Evolutionary conservation across 2,329 filamentous ascomycete species (phyloP).

Genomic region (Exophiala aquamarina): DNA sequence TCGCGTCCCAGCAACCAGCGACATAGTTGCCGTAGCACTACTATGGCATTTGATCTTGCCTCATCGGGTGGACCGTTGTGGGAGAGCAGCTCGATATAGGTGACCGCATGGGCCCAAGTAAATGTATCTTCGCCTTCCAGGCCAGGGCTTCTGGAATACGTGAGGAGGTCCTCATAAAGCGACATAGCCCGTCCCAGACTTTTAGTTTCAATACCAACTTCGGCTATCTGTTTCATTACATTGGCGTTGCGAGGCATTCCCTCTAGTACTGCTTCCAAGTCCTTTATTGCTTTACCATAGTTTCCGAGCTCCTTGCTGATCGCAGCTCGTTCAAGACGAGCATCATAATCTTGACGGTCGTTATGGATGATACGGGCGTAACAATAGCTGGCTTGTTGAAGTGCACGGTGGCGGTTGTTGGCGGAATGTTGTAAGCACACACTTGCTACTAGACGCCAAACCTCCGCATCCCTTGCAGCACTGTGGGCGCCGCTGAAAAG

Average conservation of each 20-base stretch:
- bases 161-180: slow-evolving; percentile 54
- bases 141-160: slow-evolving; percentile 46
- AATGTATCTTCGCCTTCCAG: slow-evolving; percentile 45
- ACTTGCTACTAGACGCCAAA: slow-evolving; percentile 59
- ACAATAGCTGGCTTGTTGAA: slow-evolving; percentile 54
- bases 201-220: slow-evolving; percentile 54
- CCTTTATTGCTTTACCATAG: slow-evolving; percentile 46
- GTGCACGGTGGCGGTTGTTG: slow-evolving; percentile 40
- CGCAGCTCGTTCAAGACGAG: slow-evolving; percentile 56
- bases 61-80: slow-evolving; percentile 51
- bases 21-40: slow-evolving; percentile 68
- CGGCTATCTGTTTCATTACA: slow-evolving; percentile 57
- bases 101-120: slow-evolving; percentile 79
- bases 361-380: slow-evolving; percentile 55
- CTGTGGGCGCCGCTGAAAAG: slow-evolving; percentile 60
- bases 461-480: slow-evolving; percentile 52
- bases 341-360: slow-evolving; percentile 52
- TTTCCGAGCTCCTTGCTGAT: slow-evolving; percentile 53
- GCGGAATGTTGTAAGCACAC: slow-evolving; percentile 50
- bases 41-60: slow-evolving; percentile 56
- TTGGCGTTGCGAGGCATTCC: slow-evolving; percentile 54
- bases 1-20: slow-evolving; percentile 80
- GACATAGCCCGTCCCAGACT: slow-evolving; percentile 50
- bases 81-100: slow-evolving; percentile 79
- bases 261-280: slow-evolving; percentile 57